Conservation (phyloP, 139 green algal species). For the Tetraselmis chui region DNA sequence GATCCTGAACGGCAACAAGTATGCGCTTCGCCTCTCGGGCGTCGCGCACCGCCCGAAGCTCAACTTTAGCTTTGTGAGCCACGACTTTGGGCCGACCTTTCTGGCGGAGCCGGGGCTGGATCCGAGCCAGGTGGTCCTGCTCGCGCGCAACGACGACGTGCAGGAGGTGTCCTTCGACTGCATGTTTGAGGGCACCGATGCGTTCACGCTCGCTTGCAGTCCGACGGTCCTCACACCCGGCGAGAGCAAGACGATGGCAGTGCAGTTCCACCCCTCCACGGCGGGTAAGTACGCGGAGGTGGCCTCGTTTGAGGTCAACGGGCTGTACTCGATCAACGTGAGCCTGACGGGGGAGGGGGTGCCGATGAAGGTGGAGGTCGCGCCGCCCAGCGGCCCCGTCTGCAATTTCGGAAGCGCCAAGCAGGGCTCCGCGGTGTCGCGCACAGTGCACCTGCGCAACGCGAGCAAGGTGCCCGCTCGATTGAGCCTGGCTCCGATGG, state of each 20-base stretch:
- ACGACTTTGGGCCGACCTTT: constrained; percentile 63
- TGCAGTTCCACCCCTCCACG: constrained; percentile 52
- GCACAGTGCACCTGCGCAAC: constrained; percentile 48
- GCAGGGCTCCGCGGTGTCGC: constrained; percentile 7
- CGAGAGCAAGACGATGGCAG: constrained; percentile 28
- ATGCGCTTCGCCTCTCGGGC: constrained; percentile 50
- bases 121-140: constrained; percentile 25
- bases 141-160: constrained; percentile 57
- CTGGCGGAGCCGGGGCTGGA: constrained; percentile 53
- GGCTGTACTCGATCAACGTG: constrained; percentile 62
- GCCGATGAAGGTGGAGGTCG: constrained; percentile 51
- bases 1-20: constrained; percentile 51
- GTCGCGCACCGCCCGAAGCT: constrained; percentile 62
- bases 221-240: constrained; percentile 50
- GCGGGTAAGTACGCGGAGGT: constrained; percentile 21
- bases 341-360: constrained; percentile 47
- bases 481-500: constrained; percentile 30
- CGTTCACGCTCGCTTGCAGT: constrained; percentile 30
- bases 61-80: constrained; percentile 48
- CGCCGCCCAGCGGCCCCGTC: constrained; percentile 33
- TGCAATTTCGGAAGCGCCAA: constrained; percentile 46
- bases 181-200: constrained; percentile 37
- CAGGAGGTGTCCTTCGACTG: constrained; percentile 48
- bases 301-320: constrained; percentile 63
- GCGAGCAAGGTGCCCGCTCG: constrained; percentile 31